phyloP scores from a whole-genome alignment of 2,329 filamentous ascomycete species.

The Paecilomyces variotii region DNA sequence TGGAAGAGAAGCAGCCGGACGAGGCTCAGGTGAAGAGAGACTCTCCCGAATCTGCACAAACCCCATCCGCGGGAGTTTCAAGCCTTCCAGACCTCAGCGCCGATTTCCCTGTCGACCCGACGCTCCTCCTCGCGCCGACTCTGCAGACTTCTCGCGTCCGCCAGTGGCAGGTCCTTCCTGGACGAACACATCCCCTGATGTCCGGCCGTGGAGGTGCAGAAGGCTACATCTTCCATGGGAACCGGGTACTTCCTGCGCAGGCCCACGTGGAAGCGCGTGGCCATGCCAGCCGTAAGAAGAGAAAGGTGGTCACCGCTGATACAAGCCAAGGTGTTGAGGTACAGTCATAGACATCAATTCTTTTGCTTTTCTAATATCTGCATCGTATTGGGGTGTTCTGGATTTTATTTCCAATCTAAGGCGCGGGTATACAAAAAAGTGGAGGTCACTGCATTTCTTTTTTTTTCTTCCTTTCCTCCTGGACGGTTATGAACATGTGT shows the following conservation, averaged over 20 bases:
- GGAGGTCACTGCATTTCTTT: not conserved
- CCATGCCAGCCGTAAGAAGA: constrained; percentile 57
- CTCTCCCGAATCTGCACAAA: not conserved
- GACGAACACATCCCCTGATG: constrained; percentile 90
- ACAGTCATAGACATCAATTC: not conserved
- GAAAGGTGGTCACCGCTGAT: constrained; percentile 43
- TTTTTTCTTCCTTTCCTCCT: not conserved
- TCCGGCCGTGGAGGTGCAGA: constrained; percentile 79
- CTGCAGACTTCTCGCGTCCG: constrained; percentile 74
- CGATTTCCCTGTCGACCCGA: constrained; percentile 83
- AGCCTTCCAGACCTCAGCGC: constrained; percentile 28
- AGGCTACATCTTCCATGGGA: constrained; percentile 81
- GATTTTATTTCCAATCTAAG: not conserved
- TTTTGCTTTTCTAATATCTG: not conserved
- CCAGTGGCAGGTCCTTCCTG: constrained; percentile 84
- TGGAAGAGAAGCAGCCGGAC: constrained; percentile 25
- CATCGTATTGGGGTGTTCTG: not conserved
- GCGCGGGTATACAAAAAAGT: not conserved
- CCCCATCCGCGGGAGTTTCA: constrained; percentile 1
- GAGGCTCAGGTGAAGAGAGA: not conserved
- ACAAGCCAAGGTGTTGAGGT: not conserved
- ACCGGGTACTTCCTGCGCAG: constrained; percentile 69
- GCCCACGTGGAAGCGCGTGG: constrained; percentile 78
- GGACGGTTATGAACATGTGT: not conserved
- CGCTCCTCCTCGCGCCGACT: constrained; percentile 66